Percentiles rank a stretch among this genome's conserved stretches.
phyloP scores from a whole-genome alignment of 768 basidiomycete genomes.

The Phanerodontia chrysosporium region DNA sequence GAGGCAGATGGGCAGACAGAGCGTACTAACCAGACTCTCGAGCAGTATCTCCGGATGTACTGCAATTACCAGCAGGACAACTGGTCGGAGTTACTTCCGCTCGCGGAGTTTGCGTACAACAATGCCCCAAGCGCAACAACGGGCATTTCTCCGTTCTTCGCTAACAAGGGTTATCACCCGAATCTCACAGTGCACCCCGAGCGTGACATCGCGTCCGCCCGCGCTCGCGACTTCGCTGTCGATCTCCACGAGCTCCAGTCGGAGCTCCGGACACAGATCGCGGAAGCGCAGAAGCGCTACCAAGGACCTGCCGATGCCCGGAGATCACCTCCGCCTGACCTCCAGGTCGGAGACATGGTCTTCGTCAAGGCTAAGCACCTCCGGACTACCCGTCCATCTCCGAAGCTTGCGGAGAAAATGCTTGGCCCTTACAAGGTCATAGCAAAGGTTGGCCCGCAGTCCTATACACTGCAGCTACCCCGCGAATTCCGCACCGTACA shows the following conservation, averaged over 20 bases:
- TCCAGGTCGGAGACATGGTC: neutral
- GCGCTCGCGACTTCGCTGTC: neutral
- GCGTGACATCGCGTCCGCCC: neutral
- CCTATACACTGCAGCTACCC: conserved; percentile 12
- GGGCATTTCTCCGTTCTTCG: conserved; percentile 23
- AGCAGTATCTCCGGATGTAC: conserved; percentile 29
- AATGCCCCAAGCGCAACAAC: conserved; percentile 23
- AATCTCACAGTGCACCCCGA: neutral
- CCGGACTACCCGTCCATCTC: neutral
- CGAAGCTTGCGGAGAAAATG: neutral
- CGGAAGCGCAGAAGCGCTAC: neutral
- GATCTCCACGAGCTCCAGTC: neutral
- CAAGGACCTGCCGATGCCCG: neutral
- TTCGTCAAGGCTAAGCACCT: neutral
- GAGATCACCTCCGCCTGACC: neutral
- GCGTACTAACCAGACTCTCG: conserved; percentile 29
- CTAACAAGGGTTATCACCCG: conserved; percentile 20
- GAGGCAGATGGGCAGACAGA: conserved; percentile 38
- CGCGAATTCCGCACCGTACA: neutral
- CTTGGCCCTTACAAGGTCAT: conserved; percentile 15
- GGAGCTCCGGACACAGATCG: neutral
- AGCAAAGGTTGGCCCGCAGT: conserved; percentile 8
- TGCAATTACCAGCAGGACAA: conserved; percentile 26
- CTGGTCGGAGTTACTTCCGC: conserved; percentile 26
- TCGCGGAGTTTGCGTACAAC: conserved; percentile 33